Evolutionary conservation across 2,329 filamentous ascomycete genomes (phyloP), one percentile per base, ranked within the genome.

Genomic region (Xylaria arbuscula): DNA sequence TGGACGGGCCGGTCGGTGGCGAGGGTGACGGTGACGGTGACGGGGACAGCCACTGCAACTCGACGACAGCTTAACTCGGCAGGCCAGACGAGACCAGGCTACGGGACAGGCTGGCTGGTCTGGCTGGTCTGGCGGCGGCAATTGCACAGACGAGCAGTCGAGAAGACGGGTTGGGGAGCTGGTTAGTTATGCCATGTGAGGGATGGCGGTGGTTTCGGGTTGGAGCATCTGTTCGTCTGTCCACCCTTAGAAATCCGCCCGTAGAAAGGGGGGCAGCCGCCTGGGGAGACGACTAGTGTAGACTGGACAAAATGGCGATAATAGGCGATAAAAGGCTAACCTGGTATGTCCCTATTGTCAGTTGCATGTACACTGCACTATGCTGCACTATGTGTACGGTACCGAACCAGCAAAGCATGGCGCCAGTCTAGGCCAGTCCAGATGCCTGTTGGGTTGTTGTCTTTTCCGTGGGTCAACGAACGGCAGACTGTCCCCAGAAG

Each of bases 161-260:
- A 42, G 17, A 2, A 19, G 32, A 57, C 11, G 58, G 22, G n/a
- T 38, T 38, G 32, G 45, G 28, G 32, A 36, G 32, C 28, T 38
- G 10, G 57, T 24, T 24, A 48, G 45, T 38, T 50, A 28, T 57
- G 22, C 40, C 28, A 42, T 66, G 32, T n/a, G 28, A 66, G 57
- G n/a, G 42, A 24, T 66, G 32, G 57, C 50, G 57, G 45, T 61
- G 54, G 63, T 61, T 40, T 61, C 40, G 57, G 57, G 34, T 56
- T 50, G 57, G 62, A 57, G 57, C 64, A 56, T 66, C 64, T 32
- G 32, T 50, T 56, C 53, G 38, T 47, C 59, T 36, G 48, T 47
- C 40, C 56, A 45, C 55, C n/a, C 28, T 28, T 28, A 28, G 28
- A 28, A 28, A 28, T 28, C 28, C 47, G 47, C 42, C 22, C 45